A percentile compares a stretch with the other conserved stretches of the same genome.
Evolutionary conservation across 2,329 filamentous ascomycete species (phyloP).

Genomic region (Fusarium penzigii): DNA sequence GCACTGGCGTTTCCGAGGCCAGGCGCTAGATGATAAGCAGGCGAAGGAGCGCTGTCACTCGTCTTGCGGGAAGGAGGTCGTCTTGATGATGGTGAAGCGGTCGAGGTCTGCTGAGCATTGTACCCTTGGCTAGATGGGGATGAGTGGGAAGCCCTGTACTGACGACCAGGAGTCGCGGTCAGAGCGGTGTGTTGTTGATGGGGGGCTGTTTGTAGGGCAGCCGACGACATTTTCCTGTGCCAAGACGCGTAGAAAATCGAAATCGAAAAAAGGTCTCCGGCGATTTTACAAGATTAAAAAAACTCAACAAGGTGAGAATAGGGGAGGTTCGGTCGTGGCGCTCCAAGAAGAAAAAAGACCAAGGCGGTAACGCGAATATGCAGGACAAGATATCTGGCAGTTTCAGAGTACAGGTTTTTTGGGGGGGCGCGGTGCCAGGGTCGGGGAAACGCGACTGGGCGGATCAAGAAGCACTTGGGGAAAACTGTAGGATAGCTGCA

Average conservation of each 20-base stretch:
- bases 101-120: conserved; percentile 52
- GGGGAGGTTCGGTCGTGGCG: conserved; percentile 18
- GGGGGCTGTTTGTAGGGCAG: conserved; percentile 61
- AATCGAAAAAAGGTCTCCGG: conserved; percentile 9
- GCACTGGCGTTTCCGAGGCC: conserved; percentile 51
- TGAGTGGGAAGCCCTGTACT: conserved; percentile 53
- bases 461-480: conserved; percentile 19
- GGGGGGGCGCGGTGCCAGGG: conserved; percentile 23
- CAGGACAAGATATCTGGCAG: conserved; percentile 32
- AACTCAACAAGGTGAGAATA: conserved; percentile 12
- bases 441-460: conserved; percentile 22
- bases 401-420: conserved; percentile 25
- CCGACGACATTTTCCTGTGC: conserved; percentile 47
- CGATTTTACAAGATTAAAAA: conserved; percentile 2
- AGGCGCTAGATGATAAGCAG: conserved; percentile 38
- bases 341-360: conserved; percentile 17
- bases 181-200: conserved; percentile 56
- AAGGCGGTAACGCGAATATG: conserved; percentile 28
- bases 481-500: background rate
- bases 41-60: conserved; percentile 49
- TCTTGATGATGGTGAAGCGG: conserved; percentile 53
- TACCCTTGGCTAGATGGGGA: conserved; percentile 58
- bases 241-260: conserved; percentile 25
- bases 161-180: conserved; percentile 51
- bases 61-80: conserved; percentile 54